Percentiles rank a stretch among this genome's conserved stretches.
phyloP scores from a whole-genome alignment of 495 filamentous ascomycete genomes.

The Penicillium maclennaniae region DNA sequence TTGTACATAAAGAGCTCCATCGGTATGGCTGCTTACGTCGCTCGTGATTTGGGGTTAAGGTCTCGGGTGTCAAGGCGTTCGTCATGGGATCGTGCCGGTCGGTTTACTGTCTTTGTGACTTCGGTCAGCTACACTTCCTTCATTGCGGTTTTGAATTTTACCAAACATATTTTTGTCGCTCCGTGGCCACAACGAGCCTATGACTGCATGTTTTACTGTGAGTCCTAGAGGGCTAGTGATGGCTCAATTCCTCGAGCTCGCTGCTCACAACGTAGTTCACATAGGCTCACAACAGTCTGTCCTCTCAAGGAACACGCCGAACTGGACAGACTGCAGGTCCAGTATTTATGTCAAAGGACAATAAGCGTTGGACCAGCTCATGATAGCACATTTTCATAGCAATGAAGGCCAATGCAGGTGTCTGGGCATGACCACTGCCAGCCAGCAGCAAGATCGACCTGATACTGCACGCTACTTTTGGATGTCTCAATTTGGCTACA shows the following conservation, averaged over 20 bases:
- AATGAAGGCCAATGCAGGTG: background rate
- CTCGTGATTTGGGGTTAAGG: background rate
- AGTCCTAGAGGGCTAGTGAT: background rate
- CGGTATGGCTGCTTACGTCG: background rate
- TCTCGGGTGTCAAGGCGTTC: background rate
- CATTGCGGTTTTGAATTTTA: constrained; percentile 9
- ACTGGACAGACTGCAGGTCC: background rate
- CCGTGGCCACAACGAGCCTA: background rate
- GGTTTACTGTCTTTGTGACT: background rate
- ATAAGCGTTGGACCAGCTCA: too few species aligned
- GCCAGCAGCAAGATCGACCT: background rate
- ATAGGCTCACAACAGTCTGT: background rate
- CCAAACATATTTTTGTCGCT: constrained; percentile 4
- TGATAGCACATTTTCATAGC: background rate
- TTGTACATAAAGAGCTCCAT: background rate
- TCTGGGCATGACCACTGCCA: background rate
- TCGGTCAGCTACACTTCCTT: constrained; percentile 5
- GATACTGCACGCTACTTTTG: background rate
- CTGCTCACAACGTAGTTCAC: background rate
- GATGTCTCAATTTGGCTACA: background rate
- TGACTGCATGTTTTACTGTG: background rate
- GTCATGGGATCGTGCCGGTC: background rate
- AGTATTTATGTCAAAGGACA: background rate
- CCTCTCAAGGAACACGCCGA: too few species aligned
- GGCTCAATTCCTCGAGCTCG: background rate